Base-by-base conservation (phyloP, 2,329 filamentous ascomycete genomes). In the Nakataea oryzae region DNA sequence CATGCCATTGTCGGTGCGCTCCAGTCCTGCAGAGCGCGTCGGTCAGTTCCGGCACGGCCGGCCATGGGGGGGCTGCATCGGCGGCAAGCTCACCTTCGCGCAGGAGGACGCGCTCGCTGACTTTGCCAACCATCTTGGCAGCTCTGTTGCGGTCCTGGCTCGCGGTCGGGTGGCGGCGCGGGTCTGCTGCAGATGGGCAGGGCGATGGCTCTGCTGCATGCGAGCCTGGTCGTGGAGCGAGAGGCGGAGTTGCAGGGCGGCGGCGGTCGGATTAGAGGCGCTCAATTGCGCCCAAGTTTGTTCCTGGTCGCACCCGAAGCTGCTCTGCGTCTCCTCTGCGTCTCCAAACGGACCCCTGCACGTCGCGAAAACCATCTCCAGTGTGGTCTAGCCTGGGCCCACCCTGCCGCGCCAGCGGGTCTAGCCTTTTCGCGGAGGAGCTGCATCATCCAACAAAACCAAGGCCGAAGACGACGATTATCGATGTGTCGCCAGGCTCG, bases 1-100 rank as follows among this genome's bases (percentile, higher is more conserved):
- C 88, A 99, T 93, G 77, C 93, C 93, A 84, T 99, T 99, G 80
- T 99, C 95, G 64, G 95, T 97, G 72, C 93, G 86, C 78, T 96
- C 91, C 66, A 99, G 86, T 67, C 95, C 93, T 97, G 73, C 32
- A 47, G 27, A 34, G 65, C 54, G 11, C 3, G 17, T 5, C 24
- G 30, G 24, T 60, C 21, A 60, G 58, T n/a, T 57, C 55, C 24
- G 27, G 59, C n/a, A 28, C 21, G 11, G 14, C 8, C 57, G 14
- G 8, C 24, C 24, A 62, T n/a, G 34, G 30, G 34, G 30, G 30
- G 21, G 29, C 26, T 63, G 54, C n/a, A 50, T 17, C 27, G 24
- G 26, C 26, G 13, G n/a, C 54, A n/a, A 34, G 71, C 79, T 69
- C 72, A 85, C 83, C 83, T 79, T 86, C 83, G 71, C 83, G 74